Evolutionary conservation across 2,329 filamentous ascomycete genomes (phyloP).

Genomic region (Triangularia setosa): DNA sequence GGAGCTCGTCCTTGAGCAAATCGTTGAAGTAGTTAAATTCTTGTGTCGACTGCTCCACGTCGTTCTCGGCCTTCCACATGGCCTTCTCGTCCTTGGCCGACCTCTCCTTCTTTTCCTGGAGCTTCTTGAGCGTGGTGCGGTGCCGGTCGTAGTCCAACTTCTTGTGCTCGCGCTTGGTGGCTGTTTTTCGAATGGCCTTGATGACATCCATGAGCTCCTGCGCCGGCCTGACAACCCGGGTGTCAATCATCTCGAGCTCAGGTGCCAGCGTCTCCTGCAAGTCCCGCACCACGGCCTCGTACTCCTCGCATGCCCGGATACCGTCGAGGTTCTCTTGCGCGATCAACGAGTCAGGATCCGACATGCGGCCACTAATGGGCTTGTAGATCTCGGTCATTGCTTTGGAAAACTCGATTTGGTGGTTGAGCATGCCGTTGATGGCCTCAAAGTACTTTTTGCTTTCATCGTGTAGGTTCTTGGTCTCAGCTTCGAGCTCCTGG

Average conservation of each 20-base stretch:
- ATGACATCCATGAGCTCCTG: constrained; percentile 92
- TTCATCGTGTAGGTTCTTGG: constrained; percentile 94
- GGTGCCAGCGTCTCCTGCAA: constrained; percentile 83
- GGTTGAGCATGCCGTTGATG: constrained; percentile 95
- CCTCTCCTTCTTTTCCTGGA: constrained; percentile 97
- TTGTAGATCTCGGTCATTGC: constrained; percentile 97
- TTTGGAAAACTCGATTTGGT: constrained; percentile 98
- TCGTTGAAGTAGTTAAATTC: constrained; percentile 99
- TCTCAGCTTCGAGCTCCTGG: constrained; percentile 88
- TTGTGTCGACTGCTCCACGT: constrained; percentile 85
- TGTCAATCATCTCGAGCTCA: constrained; percentile 97
- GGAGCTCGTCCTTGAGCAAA: constrained; percentile 90
- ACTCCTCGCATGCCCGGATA: constrained; percentile 93
- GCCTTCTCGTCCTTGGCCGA: constrained; percentile 95
- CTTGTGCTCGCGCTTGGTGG: constrained; percentile 91
- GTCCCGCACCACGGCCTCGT: constrained; percentile 85
- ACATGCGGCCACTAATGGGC: constrained; percentile 92
- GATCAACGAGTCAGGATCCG: constrained; percentile 80
- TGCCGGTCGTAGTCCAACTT: constrained; percentile 94
- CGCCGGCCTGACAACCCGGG: constrained; percentile 82
- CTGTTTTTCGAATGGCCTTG: constrained; percentile 88
- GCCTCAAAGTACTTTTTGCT: constrained; percentile 96
- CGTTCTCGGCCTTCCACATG: constrained; percentile 89
- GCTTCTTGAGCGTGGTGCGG: constrained; percentile 77
- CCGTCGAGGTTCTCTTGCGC: constrained; percentile 87